Evolutionary conservation across 2,329 filamentous ascomycete species (phyloP).

Genomic region (Phialocephala subalpina): DNA sequence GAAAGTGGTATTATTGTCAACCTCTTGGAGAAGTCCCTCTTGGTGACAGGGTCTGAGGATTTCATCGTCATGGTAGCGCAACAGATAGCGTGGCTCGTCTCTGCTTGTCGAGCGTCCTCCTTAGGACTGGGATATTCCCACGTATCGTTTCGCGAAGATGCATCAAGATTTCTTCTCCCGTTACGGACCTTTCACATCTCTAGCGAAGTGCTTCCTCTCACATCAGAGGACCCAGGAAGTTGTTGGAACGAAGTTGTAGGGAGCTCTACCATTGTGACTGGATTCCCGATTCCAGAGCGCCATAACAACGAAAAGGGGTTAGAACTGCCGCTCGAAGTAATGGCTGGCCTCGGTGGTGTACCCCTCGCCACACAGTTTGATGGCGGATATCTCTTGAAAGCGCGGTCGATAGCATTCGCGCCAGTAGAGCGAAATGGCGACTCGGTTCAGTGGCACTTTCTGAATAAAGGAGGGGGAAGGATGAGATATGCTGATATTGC

Average conservation of each 20-base stretch:
- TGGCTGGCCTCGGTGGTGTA: slow-evolving; percentile 11
- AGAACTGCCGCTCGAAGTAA: slow-evolving; percentile 5
- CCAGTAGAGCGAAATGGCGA: slow-evolving; percentile 5
- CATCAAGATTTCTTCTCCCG: not conserved
- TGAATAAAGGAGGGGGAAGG: not conserved
- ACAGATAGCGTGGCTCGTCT: slow-evolving; percentile 7
- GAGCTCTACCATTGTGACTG: slow-evolving; percentile 4
- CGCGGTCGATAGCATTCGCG: slow-evolving; percentile 12
- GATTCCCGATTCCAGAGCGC: slow-evolving; percentile 4
- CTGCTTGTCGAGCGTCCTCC: slow-evolving; percentile 3
- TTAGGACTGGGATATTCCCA: not conserved
- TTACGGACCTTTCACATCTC: not conserved
- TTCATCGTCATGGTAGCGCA: slow-evolving; percentile 1
- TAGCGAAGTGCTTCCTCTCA: not conserved
- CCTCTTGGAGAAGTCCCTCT: not conserved
- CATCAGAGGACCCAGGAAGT: slow-evolving; percentile 1
- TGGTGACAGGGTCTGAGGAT: slow-evolving; percentile 5
- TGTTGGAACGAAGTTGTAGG: slow-evolving; percentile 14
- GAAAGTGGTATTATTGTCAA: slow-evolving; percentile 4
- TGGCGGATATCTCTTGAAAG: slow-evolving; percentile 18
- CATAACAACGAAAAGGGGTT: not conserved
- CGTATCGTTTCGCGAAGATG: not conserved
- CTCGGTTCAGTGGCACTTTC: slow-evolving; percentile 21
- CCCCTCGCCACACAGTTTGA: slow-evolving; percentile 8
- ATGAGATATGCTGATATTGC: slow-evolving; percentile 10